Conservation (phyloP, 208 protist species). For the Herpetomonas samuelpessoai region DNA sequence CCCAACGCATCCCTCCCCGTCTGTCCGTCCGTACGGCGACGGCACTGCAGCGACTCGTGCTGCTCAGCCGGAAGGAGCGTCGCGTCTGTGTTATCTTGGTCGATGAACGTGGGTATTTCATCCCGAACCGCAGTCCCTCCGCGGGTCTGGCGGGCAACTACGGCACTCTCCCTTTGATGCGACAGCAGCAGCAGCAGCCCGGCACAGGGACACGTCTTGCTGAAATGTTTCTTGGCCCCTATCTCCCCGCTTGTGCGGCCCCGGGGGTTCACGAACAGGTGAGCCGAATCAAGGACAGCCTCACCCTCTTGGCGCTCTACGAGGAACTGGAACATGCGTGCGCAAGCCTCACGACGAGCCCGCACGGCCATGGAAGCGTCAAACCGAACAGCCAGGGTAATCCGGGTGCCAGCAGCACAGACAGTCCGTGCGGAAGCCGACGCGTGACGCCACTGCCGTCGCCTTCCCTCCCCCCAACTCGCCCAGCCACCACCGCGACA, state of each 20-base stretch:
- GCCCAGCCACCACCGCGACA: no score
- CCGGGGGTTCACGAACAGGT: neutral
- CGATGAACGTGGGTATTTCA: constrained; percentile 2
- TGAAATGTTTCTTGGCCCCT: neutral
- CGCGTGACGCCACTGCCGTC: neutral
- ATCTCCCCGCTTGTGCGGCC: neutral
- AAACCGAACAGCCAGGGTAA: no score
- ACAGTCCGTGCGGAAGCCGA: no score
- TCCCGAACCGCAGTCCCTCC: neutral
- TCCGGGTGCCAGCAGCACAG: no score
- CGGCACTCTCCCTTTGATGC: no score
- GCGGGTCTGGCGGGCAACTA: neutral
- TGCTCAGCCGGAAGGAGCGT: neutral
- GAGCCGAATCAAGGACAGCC: neutral
- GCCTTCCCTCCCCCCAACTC: neutral
- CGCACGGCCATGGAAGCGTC: no score
- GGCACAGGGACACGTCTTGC: neutral
- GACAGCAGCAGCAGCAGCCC: no score
- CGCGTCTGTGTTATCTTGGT: constrained; percentile 6
- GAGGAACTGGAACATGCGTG: neutral
- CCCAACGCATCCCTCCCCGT: no score
- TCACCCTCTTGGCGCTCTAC: neutral
- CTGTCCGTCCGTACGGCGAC: neutral
- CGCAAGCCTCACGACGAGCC: no score
- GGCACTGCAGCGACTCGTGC: neutral